phyloP scores from a whole-genome alignment of 2,329 filamentous ascomycete genomes.

The Monilinia fructicola region DNA sequence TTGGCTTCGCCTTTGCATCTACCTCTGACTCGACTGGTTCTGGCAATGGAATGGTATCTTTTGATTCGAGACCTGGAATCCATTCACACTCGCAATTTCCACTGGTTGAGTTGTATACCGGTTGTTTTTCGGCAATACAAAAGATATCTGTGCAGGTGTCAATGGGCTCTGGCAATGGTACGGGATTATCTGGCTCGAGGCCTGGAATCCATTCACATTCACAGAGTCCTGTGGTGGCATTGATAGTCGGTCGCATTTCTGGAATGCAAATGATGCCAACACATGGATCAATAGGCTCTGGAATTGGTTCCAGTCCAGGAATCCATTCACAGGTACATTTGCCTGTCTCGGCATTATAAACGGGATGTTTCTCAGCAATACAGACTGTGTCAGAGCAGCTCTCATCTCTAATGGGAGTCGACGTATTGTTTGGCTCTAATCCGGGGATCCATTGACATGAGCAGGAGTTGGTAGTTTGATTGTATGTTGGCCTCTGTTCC shows the following conservation, averaged over 20 bases:
- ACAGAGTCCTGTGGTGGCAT: constrained; percentile 23
- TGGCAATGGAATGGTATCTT: not conserved
- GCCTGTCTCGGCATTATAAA: constrained; percentile 15
- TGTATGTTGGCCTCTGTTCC: constrained; percentile 25
- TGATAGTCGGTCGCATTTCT: constrained; percentile 21
- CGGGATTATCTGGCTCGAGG: constrained; percentile 3
- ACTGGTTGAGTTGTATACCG: constrained; percentile 20
- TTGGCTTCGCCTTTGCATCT: too few species aligned
- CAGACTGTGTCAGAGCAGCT: constrained; percentile 28
- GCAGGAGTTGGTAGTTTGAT: constrained; percentile 26
- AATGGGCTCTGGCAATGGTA: not conserved
- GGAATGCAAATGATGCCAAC: constrained; percentile 24
- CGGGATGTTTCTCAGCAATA: constrained; percentile 26
- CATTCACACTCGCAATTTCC: constrained; percentile 23
- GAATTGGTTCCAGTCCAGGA: constrained; percentile 24
- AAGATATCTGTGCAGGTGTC: not conserved
- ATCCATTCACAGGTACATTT: constrained; percentile 30
- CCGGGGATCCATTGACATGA: constrained; percentile 28
- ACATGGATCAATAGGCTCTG: constrained; percentile 15
- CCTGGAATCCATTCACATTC: constrained; percentile 25
- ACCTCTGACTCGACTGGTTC: too few species aligned
- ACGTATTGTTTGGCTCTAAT: constrained; percentile 19
- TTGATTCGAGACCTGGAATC: constrained; percentile 21
- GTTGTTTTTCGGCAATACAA: constrained; percentile 25
- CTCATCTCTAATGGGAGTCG: constrained; percentile 5